Conservation (phyloP, 371 early-diverging fungal species). For the Globomyces sp. region DNA sequence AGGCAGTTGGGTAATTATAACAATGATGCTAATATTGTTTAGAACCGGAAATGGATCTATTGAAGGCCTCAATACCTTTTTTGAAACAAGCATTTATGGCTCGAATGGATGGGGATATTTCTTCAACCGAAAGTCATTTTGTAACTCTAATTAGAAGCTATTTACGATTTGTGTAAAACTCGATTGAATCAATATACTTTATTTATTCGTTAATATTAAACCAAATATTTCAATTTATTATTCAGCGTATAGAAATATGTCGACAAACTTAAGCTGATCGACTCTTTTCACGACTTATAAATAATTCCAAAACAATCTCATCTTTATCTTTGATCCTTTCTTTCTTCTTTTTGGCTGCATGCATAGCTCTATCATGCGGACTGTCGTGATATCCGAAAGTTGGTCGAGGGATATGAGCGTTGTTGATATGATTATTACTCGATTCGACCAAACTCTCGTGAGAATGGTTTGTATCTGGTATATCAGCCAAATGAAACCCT, state of each 20-base stretch:
- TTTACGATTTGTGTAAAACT: background rate
- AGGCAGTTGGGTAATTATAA: constrained; percentile 52
- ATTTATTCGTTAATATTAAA: constrained; percentile 3
- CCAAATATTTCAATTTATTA: background rate
- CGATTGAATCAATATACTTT: background rate
- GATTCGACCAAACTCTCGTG: no score
- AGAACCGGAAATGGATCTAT: constrained; percentile 87
- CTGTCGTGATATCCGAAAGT: background rate
- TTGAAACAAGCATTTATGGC: constrained; percentile 21
- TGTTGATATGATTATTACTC: no score
- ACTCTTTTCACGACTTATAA: constrained; percentile 7
- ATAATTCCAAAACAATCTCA: background rate
- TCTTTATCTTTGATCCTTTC: constrained; percentile 1
- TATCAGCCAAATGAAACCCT: background rate
- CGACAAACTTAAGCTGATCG: constrained; percentile 1
- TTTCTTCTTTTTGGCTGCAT: background rate
- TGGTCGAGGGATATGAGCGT: no score
- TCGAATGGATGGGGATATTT: constrained; percentile 5
- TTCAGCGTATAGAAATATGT: no score
- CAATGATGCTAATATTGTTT: no score
- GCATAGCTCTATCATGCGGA: background rate
- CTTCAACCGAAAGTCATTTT: background rate
- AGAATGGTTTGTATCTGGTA: no score
- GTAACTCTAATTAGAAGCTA: no score
- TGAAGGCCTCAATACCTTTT: constrained; percentile 74